phyloP scores from a whole-genome alignment of 2,329 filamentous ascomycete genomes.

The Apiospora hydei region DNA sequence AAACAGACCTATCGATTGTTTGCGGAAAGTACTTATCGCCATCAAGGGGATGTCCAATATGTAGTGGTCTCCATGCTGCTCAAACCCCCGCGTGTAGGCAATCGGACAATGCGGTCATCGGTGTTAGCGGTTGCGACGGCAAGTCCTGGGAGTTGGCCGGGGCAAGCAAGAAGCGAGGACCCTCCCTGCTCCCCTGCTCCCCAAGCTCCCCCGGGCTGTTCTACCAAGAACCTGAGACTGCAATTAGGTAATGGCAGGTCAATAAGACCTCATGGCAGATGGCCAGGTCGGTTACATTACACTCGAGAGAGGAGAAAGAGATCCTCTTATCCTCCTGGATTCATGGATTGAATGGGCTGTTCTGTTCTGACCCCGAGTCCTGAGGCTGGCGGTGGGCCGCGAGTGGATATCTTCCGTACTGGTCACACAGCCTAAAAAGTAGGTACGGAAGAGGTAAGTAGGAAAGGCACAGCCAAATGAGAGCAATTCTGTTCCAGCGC shows the following conservation, averaged over 20 bases:
- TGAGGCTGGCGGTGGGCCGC: too few species aligned
- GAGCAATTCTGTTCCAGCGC: background rate
- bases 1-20: too few species aligned
- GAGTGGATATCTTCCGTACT: background rate
- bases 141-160: background rate
- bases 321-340: too few species aligned
- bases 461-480: background rate
- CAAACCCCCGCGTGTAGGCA: background rate
- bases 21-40: too few species aligned
- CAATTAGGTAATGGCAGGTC: background rate
- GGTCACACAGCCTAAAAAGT: background rate
- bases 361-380: too few species aligned
- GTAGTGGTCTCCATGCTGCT: too few species aligned
- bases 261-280: background rate
- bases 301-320: background rate
- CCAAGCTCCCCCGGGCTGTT: background rate
- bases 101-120: conserved; percentile 7
- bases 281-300: background rate
- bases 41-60: too few species aligned
- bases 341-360: background rate
- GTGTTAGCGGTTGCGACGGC: conserved; percentile 15
- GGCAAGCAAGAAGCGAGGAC: background rate
- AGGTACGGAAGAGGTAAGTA: background rate
- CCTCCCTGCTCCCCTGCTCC: too few species aligned
- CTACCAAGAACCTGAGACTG: background rate